Base-by-base conservation (phyloP, 1,139 yeast genomes). In the Casaregolazyma suthepensis region DNA sequence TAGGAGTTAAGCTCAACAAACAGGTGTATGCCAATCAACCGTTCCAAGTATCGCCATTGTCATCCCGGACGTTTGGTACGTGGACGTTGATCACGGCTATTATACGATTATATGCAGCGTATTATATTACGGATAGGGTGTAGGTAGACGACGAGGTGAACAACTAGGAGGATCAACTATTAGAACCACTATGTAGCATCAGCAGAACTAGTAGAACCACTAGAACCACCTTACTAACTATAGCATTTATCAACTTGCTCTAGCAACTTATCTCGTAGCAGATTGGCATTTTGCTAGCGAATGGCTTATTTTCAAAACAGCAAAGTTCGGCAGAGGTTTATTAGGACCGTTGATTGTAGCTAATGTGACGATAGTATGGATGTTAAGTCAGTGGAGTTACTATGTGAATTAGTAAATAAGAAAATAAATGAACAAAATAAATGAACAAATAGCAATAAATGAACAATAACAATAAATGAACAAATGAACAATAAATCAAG, bases 21-120 rank as follows among this genome's bases (percentile, higher is more conserved):
- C 77, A 83, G 62, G 97, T 93, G 7, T 93, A 93, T 67, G 85
- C 80, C 47, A 76, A 74, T 53, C 76, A 83, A 53, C 89, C 94
- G 15, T 60, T 71, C 1, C 79, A 83, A 60, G 78, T 91, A 18
- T 88, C 96, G 0, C 75, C 78, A 5, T 76, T 93, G 61, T 83
- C 95, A 61, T 96, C 97, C 9, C 80, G 99, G 64, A 93, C 99
- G 0, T 93, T 93, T 70, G 99, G 99, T 31, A 93, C 99, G 0
- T 93, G 99, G 99, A 93, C 99, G 0, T 75, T 91, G 52, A 78
- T 91, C 61, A 85, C 97, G 1, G 81, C 96, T 1, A 76, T 93
- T 45, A 83, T 93, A 50, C 81, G 99, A 67, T 77, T 85, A 60
- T 90, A 87, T 67, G 96, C 96, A 48, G 95, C 99, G 5, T 85